Percentiles rank a stretch among this genome's conserved stretches.
These are phyloP conservation scores for Hyaloscypha variabilis DNA, from an alignment of 495 filamentous ascomycete species.

Conservation along the genomic window DNA sequence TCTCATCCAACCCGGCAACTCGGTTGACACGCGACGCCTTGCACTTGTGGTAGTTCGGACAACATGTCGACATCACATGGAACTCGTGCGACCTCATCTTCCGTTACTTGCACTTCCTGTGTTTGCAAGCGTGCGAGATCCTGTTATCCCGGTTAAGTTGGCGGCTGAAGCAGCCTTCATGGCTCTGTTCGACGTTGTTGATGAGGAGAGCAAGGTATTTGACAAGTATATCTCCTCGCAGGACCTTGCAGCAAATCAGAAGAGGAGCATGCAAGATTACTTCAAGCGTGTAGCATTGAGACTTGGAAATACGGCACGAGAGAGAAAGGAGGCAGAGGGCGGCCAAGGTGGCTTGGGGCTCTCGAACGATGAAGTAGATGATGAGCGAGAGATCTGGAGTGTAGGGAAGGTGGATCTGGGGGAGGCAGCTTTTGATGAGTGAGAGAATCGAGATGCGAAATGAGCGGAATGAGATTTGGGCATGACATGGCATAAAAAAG, in stretches of 20 bases:
- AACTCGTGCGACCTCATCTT: conserved; percentile 79
- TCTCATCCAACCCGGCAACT: conserved; percentile 73
- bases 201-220: conserved; percentile 82
- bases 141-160: conserved; percentile 94
- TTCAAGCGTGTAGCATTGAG: conserved; percentile 90
- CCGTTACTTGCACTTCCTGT: conserved; percentile 76
- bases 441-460: conserved; percentile 20
- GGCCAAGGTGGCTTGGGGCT: conserved; percentile 84
- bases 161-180: conserved; percentile 94
- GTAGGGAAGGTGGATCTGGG: conserved; percentile 90
- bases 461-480: conserved; percentile 5
- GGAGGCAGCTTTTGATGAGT: conserved; percentile 38
- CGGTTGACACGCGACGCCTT: conserved; percentile 82
- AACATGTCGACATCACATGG: conserved; percentile 71
- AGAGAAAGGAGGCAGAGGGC: conserved; percentile 87
- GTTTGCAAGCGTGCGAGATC: conserved; percentile 88
- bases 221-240: conserved; percentile 82
- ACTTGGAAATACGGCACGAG: conserved; percentile 79
- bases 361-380: conserved; percentile 86
- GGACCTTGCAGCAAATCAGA: conserved; percentile 66
- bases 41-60: conserved; percentile 90
- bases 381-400: conserved; percentile 94
- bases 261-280: conserved; percentile 94
- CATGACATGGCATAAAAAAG: conserved; percentile 4
- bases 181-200: conserved; percentile 89